Percentiles rank a stretch among this genome's conserved stretches.
Conservation (phyloP, 2,329 filamentous ascomycete genomes). For the Pezicula carpinea region DNA sequence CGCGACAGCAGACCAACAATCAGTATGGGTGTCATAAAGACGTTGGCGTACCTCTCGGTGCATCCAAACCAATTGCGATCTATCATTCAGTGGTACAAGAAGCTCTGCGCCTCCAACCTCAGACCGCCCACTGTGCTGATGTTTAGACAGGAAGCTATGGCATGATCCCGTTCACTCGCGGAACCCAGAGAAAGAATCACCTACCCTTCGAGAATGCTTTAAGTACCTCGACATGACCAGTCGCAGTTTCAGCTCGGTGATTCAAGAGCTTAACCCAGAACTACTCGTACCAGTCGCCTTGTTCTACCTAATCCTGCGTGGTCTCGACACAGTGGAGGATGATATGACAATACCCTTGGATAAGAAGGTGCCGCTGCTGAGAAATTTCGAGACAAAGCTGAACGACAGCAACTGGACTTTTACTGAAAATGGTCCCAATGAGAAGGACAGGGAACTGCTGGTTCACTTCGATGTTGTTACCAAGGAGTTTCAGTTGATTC, state of each 20-base stretch:
- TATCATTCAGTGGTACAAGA: constrained; percentile 77
- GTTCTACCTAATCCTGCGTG: constrained; percentile 90
- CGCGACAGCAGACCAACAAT: constrained; percentile 2
- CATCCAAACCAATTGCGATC: constrained; percentile 76
- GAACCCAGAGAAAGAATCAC: constrained; percentile 68
- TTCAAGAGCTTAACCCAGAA: constrained; percentile 92
- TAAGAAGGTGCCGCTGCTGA: constrained; percentile 80
- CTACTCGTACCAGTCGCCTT: constrained; percentile 82
- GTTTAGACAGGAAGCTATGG: constrained; percentile 76
- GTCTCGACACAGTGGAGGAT: constrained; percentile 97
- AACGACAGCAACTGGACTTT: constrained; percentile 89
- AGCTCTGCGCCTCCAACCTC: neutral
- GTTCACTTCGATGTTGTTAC: constrained; percentile 89
- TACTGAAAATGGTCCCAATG: constrained; percentile 76
- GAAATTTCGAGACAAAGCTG: constrained; percentile 75
- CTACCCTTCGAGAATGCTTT: constrained; percentile 77
- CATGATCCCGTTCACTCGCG: constrained; percentile 89
- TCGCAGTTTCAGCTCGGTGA: constrained; percentile 88
- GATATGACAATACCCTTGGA: constrained; percentile 86
- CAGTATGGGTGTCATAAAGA: constrained; percentile 49
- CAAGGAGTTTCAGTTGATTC: constrained; percentile 81
- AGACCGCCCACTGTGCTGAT: constrained; percentile 10
- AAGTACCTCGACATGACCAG: constrained; percentile 81
- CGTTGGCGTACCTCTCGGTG: constrained; percentile 65
- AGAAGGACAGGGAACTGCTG: constrained; percentile 90